Evolutionary conservation across 768 basidiomycete species (phyloP).

Genomic region (Tulasnella sp.): DNA sequence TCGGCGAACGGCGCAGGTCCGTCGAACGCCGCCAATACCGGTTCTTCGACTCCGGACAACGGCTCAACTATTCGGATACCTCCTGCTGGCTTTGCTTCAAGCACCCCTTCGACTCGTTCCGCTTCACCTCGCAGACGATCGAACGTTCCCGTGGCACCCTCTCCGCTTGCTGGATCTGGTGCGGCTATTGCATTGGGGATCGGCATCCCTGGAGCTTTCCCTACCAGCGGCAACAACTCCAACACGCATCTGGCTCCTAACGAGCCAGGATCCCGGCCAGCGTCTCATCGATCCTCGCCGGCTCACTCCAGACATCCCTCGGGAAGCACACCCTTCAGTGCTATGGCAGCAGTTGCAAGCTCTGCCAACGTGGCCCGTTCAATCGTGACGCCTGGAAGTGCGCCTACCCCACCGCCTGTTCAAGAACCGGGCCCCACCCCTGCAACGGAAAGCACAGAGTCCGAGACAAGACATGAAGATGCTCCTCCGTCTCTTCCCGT

Average conservation of each 20-base stretch:
- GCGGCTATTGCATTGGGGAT: conserved; percentile 31
- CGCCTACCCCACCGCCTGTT: not conserved
- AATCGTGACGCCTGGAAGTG: conserved; percentile 10
- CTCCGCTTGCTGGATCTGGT: conserved; percentile 21
- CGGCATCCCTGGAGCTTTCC: conserved; percentile 13
- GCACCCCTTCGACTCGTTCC: conserved; percentile 14
- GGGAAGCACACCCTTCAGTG: conserved; percentile 16
- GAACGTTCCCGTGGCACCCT: conserved; percentile 15
- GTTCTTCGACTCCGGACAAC: not conserved
- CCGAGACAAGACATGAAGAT: not conserved
- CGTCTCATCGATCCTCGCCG: conserved; percentile 29
- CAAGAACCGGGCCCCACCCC: not conserved
- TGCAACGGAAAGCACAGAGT: conserved; percentile 1
- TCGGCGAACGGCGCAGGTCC: conserved; percentile 3
- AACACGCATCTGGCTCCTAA: conserved; percentile 12
- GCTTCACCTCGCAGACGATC: conserved; percentile 20
- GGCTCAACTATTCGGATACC: conserved; percentile 13
- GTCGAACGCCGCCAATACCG: not conserved
- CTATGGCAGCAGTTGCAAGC: conserved; percentile 12
- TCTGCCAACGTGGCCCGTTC: conserved; percentile 25
- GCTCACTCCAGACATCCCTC: conserved; percentile 23
- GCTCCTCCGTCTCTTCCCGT: conserved; percentile 25
- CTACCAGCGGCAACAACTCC: conserved; percentile 10
- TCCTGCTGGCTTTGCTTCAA: not conserved
- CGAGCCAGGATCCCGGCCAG: conserved; percentile 2